Evolutionary conservation across 371 early-diverging fungal genomes (phyloP).

Genomic region (Choanephora cucurbitarum): DNA sequence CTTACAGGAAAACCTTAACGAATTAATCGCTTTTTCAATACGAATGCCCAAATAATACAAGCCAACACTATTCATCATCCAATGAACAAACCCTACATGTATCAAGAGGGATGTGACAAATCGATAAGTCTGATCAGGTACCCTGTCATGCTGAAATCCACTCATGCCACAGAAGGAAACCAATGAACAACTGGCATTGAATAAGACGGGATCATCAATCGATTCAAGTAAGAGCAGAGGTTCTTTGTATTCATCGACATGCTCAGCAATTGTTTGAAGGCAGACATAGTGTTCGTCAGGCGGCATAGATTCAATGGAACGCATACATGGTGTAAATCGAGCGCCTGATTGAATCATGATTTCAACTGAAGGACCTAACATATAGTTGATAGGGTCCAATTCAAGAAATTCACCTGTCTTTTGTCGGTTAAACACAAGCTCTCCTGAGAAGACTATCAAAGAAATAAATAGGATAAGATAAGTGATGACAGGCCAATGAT

Average conservation of each 20-base stretch:
- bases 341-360: slow-evolving; percentile 55
- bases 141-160: slow-evolving; percentile 25
- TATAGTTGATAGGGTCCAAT: slow-evolving; percentile 52
- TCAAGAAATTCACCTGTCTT: slow-evolving; percentile 36
- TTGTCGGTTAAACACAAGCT: slow-evolving; percentile 19
- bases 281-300: slow-evolving; percentile 23
- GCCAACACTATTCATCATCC: slow-evolving; percentile 67
- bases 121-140: slow-evolving; percentile 75
- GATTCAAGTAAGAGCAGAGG: slow-evolving; percentile 15
- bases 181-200: slow-evolving; percentile 39
- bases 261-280: slow-evolving; percentile 11
- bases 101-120: slow-evolving; percentile 76
- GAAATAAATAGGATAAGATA: slow-evolving; percentile 12
- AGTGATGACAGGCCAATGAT: slow-evolving; percentile 24
- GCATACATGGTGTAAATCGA: slow-evolving; percentile 63
- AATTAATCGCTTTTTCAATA: slow-evolving; percentile 71
- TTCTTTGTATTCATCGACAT: neutral
- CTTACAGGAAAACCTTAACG: slow-evolving; percentile 41
- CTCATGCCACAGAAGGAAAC: slow-evolving; percentile 55
- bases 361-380: slow-evolving; percentile 57
- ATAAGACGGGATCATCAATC: slow-evolving; percentile 27
- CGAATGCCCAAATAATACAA: slow-evolving; percentile 64
- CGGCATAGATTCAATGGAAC: slow-evolving; percentile 27
- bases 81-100: slow-evolving; percentile 81
- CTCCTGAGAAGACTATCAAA: slow-evolving; percentile 23